Evolutionary conservation across 2,329 filamentous ascomycete species (phyloP).

Genomic region (Aspergillus calidoustus): DNA sequence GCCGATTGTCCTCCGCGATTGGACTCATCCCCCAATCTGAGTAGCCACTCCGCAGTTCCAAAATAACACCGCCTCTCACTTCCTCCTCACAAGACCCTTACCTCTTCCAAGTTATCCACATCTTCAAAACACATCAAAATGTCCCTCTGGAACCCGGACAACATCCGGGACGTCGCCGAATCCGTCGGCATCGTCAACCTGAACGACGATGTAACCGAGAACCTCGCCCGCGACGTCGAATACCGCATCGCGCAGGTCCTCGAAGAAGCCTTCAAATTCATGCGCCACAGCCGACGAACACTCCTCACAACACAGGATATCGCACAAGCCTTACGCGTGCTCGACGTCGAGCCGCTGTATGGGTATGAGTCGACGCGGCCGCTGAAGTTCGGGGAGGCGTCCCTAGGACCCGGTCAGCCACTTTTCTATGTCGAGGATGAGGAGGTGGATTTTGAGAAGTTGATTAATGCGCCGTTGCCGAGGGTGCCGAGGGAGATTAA

Average conservation of each 20-base stretch:
- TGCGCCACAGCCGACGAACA: constrained; percentile 88
- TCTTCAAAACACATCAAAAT: constrained; percentile 37
- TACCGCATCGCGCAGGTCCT: constrained; percentile 93
- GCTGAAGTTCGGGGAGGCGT: constrained; percentile 90
- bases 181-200: constrained; percentile 86
- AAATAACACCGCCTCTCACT: not conserved
- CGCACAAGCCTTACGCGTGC: constrained; percentile 78
- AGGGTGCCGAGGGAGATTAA: constrained; percentile 92
- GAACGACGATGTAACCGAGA: constrained; percentile 82
- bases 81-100: constrained; percentile 10
- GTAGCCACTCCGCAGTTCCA: not conserved
- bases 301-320: constrained; percentile 88
- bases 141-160: constrained; percentile 93
- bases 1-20: constrained; percentile 4
- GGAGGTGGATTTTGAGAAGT: constrained; percentile 97
- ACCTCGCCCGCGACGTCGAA: constrained; percentile 90
- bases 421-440: constrained; percentile 98
- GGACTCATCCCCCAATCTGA: constrained; percentile 1
- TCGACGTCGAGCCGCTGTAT: constrained; percentile 94
- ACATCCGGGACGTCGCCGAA: constrained; percentile 93
- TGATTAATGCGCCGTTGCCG: constrained; percentile 93
- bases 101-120: constrained; percentile 5
- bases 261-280: constrained; percentile 91
- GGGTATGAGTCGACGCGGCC: constrained; percentile 93
- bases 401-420: constrained; percentile 88